Conservation (phyloP, 1,284 basidiomycete genomes). For the Microbotryum scabiosae region DNA sequence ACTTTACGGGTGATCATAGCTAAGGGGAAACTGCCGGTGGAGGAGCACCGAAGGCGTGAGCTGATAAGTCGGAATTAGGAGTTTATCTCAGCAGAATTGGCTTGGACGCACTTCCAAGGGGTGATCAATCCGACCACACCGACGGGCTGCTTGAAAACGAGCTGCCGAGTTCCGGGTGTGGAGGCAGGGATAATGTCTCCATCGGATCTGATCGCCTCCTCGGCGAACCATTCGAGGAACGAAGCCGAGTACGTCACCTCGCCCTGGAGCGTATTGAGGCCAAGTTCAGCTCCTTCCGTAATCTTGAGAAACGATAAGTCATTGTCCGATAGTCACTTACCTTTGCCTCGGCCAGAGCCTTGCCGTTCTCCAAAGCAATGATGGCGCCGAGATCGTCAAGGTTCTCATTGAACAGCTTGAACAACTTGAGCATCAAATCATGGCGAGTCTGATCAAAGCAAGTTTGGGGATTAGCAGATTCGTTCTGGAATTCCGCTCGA, state of each 20-base stretch:
- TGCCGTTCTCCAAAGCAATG: conserved; percentile 76
- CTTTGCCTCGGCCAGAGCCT: conserved; percentile 64
- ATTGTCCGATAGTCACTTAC: neutral
- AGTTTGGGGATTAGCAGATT: conserved; percentile 35
- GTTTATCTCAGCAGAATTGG: neutral
- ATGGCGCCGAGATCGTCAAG: conserved; percentile 60
- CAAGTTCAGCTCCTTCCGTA: too few relatives aligned
- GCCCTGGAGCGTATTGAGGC: conserved; percentile 39
- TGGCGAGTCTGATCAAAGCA: too few relatives aligned
- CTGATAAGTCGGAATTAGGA: neutral
- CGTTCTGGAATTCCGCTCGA: conserved; percentile 20
- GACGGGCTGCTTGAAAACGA: conserved; percentile 69
- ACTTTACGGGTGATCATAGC: conserved; percentile 90
- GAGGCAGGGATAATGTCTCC: conserved; percentile 71
- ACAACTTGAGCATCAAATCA: neutral
- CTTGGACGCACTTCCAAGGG: conserved; percentile 3
- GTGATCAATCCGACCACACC: conserved; percentile 20
- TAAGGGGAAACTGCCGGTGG: conserved; percentile 50
- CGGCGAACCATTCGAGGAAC: conserved; percentile 49
- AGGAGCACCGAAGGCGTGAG: neutral
- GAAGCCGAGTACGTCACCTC: conserved; percentile 19
- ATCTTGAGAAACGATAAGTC: too few relatives aligned
- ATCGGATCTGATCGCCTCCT: conserved; percentile 66
- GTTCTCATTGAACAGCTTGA: conserved; percentile 26
- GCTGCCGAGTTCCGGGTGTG: conserved; percentile 62